These are phyloP conservation scores for Bauhinia variegata DNA, from an alignment of 306 rosid genomes.

Conservation along the genomic window DNA sequence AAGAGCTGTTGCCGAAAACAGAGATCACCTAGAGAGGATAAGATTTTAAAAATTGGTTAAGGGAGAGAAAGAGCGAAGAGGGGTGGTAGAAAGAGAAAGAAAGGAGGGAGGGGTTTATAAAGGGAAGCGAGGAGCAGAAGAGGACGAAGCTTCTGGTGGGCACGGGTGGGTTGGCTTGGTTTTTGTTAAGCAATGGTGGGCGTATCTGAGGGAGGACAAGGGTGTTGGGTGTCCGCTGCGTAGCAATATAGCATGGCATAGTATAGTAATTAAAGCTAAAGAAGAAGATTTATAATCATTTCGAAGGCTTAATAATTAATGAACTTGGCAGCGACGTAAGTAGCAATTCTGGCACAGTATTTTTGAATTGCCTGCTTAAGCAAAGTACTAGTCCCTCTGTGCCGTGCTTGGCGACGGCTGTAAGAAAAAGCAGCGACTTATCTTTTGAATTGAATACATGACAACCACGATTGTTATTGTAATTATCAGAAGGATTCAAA, in stretches of 20 bases:
- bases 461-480: no score
- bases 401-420: no score
- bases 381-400: no score
- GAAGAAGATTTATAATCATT: no score
- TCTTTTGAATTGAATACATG: no score
- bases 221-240: background rate
- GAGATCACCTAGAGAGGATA: constrained; percentile 13
- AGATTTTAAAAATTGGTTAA: constrained; percentile 7
- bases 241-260: background rate
- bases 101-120: constrained; percentile 20
- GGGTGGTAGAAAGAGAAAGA: background rate
- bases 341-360: background rate
- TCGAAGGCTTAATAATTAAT: background rate
- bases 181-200: background rate
- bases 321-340: constrained; percentile 1
- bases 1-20: background rate
- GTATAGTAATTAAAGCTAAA: no score
- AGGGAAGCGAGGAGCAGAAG: background rate
- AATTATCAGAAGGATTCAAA: no score
- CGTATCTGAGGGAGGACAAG: background rate
- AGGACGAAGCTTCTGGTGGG: constrained; percentile 31
- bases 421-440: no score
- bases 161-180: background rate
- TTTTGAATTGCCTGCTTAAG: constrained; percentile 29
- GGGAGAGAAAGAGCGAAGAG: background rate